A percentile compares a stretch with the other conserved stretches of the same genome.
Conservation (phyloP, 352 stramenopile genomes). For the Pythium rishiriense region DNA sequence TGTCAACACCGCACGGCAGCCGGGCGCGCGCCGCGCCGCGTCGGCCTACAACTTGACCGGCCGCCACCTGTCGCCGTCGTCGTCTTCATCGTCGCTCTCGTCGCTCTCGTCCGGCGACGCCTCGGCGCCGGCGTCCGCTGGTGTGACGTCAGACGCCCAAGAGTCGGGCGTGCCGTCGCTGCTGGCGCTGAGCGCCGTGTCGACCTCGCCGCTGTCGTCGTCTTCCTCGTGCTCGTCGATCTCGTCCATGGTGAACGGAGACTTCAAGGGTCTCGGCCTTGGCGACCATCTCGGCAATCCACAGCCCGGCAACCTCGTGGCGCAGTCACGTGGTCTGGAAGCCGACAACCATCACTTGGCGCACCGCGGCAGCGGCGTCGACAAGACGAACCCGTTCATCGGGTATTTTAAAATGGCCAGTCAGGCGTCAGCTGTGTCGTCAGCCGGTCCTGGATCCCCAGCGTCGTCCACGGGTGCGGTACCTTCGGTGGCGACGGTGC, state of each 20-base stretch:
- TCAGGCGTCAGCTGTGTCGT: neutral
- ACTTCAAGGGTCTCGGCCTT: conserved; percentile 21
- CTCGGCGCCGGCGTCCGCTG: too few relatives aligned
- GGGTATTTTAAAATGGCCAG: conserved; percentile 74
- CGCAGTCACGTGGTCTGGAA: conserved; percentile 9
- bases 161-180: conserved; percentile 15
- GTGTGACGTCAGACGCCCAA: neutral
- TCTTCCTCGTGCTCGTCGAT: conserved; percentile 23
- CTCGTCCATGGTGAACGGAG: conserved; percentile 21
- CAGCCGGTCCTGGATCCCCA: conserved; percentile 1
- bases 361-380: conserved; percentile 54
- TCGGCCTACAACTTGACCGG: conserved; percentile 61
- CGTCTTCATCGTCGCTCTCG: conserved; percentile 30
- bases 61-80: conserved; percentile 37
- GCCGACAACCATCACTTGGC: conserved; percentile 28
- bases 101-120: conserved; percentile 10
- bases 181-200: conserved; percentile 22
- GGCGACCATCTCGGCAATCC: conserved; percentile 13
- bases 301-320: conserved; percentile 8
- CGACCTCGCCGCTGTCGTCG: conserved; percentile 14
- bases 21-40: conserved; percentile 53
- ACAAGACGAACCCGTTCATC: conserved; percentile 89
- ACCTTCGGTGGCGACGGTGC: conserved; percentile 12
- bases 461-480: neutral
- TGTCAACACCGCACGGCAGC: conserved; percentile 56